phyloP scores from a whole-genome alignment of 2,329 filamentous ascomycete species.

The Clonostachys sp. region DNA sequence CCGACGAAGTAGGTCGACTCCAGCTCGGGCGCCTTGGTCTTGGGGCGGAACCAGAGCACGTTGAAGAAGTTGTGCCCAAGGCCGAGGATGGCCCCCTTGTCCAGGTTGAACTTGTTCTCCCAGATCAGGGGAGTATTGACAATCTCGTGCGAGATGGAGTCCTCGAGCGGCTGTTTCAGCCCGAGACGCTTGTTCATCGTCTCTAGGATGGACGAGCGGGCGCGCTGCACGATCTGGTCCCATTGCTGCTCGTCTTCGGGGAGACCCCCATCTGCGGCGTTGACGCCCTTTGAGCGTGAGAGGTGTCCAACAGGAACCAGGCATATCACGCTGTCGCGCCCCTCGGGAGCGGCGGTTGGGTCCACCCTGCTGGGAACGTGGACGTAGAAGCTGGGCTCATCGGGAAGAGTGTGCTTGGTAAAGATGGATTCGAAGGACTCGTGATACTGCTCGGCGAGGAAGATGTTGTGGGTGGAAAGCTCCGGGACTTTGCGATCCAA shows the following conservation, averaged over 20 bases:
- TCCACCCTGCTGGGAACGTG: conserved; percentile 71
- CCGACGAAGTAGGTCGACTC: conserved; percentile 65
- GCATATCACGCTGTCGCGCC: conserved; percentile 62
- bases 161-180: conserved; percentile 27
- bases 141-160: conserved; percentile 52
- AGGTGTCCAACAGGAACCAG: conserved; percentile 71
- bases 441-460: conserved; percentile 67
- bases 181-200: conserved; percentile 59
- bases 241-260: conserved; percentile 48
- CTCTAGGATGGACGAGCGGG: conserved; percentile 54
- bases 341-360: conserved; percentile 59
- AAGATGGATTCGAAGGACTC: conserved; percentile 76
- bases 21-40: conserved; percentile 46
- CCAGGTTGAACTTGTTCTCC: conserved; percentile 67
- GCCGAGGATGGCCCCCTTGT: conserved; percentile 70
- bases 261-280: conserved; percentile 3
- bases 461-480: conserved; percentile 70
- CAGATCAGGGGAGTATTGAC: conserved; percentile 64
- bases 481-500: conserved; percentile 56
- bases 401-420: conserved; percentile 61
- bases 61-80: conserved; percentile 72
- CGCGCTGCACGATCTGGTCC: conserved; percentile 52
- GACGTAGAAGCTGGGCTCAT: conserved; percentile 70
- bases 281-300: conserved; percentile 32
- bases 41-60: conserved; percentile 61